Evolutionary conservation across 1,284 basidiomycete species (phyloP), one percentile per base, ranked within the genome.

Genomic region (Phellopilus nigrolimitatus): DNA sequence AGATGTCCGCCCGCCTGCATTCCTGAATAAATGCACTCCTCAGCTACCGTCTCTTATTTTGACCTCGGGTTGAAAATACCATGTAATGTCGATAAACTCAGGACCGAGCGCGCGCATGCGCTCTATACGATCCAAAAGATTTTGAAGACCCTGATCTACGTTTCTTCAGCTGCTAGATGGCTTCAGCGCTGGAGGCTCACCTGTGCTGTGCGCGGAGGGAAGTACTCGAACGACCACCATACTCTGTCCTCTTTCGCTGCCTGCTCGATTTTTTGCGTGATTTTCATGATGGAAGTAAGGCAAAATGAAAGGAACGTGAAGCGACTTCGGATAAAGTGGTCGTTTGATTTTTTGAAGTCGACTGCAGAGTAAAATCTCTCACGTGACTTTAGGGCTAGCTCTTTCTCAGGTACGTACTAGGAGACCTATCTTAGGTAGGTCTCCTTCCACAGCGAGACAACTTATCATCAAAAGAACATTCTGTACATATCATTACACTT

Each of bases 41-140:
- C 25, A 40, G 22, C 10, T 12, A 1, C 15, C 36, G 36, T 15
- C 34, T 39, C 27, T 22, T 51, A 30, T 47, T 48, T 37, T 49
- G 51, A 49, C 42, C 8, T 3, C 36, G 33, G 41, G 47, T 48
- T 21, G 52, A 13, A 63, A 78, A 56, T 56, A 85, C 94, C 91
- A 98, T 66, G 95, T 99, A 64, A 99, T 97, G 68, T 99, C 95
- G 62, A 98, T 90, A 65, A 98, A 99, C 70, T 97, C 95, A 13
- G 97, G 97, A 3, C 97, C 97, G 40, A 97, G 73, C 21, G 83
- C 80, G 54, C 93, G 80, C 95, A 99, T 99, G 60, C 97, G 91
- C 70, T 97, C 94, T 71, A 98, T 95, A 63, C 95, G 93, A 70
- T 97, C 95, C 55, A 93, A 74, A 25, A 97, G 74, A 67, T 97